These are phyloP conservation scores for Apocynum venetum DNA, from an alignment of 257 asterid species.

Conservation along the genomic window DNA sequence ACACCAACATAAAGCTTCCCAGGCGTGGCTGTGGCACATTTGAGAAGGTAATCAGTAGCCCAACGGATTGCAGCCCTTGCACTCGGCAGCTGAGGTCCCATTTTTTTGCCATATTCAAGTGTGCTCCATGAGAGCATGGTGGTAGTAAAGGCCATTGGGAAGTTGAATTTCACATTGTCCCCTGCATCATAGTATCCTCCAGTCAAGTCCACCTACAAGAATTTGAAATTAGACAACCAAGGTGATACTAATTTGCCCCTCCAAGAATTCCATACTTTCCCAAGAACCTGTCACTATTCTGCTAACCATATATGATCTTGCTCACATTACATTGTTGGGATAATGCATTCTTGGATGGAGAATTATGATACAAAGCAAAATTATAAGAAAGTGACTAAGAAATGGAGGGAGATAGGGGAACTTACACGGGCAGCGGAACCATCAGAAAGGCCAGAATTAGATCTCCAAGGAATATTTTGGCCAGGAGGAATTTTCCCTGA, in stretches of 20 bases:
- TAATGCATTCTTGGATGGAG: background rate
- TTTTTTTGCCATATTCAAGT: conserved; percentile 55
- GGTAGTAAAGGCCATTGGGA: conserved; percentile 87
- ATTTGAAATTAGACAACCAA: background rate
- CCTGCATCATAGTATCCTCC: conserved; percentile 96
- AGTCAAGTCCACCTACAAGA: conserved; percentile 63
- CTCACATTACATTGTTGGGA: background rate
- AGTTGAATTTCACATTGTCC: conserved; percentile 82
- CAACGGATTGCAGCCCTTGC: conserved; percentile 64
- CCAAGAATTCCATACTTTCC: no score
- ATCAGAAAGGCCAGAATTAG: conserved; percentile 59
- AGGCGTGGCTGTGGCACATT: conserved; percentile 68
- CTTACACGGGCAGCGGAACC: conserved; percentile 55
- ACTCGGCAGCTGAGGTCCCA: conserved; percentile 49
- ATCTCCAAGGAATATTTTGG: conserved; percentile 61
- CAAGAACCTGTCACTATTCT: no score
- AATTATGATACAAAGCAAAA: background rate
- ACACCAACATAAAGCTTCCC: conserved; percentile 80
- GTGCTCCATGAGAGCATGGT: conserved; percentile 84
- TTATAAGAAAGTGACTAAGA: background rate
- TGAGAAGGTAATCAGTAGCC: conserved; percentile 82
- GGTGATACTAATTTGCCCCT: no score
- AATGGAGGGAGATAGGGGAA: background rate
- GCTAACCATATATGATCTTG: no score
- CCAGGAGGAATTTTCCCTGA: conserved; percentile 56